Base-by-base conservation (phyloP, 495 filamentous ascomycete species). In the Coniosporium apollinis region DNA sequence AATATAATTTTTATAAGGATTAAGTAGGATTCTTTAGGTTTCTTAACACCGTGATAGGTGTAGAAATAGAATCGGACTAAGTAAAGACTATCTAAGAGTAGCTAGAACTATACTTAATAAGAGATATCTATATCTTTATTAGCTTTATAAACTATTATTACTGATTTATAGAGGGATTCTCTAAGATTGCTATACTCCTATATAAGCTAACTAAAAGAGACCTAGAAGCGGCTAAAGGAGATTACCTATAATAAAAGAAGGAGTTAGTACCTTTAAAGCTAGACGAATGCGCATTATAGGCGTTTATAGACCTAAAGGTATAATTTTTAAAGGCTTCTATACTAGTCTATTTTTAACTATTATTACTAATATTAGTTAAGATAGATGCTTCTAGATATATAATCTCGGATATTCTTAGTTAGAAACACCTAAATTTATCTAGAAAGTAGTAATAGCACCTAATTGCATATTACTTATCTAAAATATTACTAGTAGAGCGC, bases 101-200 rank as follows among this genome's bases (percentile, higher is more conserved):
- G 41, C 31, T 37, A 40, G 24, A 5, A 22, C 36, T 22, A 2
- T 19, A 38, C 20, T 42, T 20, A 15, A 19, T 37, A 19, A 34
- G 34, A 11, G 28, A 50, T 30, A 34, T 50, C 5, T 30, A 41
- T 46, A 13, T 37, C n/a, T 42, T 51, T 41, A 22, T 43, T 19
- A 29, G 28, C 10, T 50, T 42, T 38, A 17, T 34, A 14, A 48
- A 44, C 20, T 49, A 35, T 26, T 30, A 24, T 16, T n/a, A 28
- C 22, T 28, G 32, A 29, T 45, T 49, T 45, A 45, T 48, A 14
- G 34, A 36, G 26, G 28, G 28, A 28, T 49, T 47, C 22, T 36
- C 30, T 17, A 34, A 43, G 37, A 34, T 40, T 22, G 32, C 19
- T 20, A 34, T 30, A 28, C 28, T 44, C 22, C 25, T 51, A 31